Base-by-base conservation (phyloP, 2,329 filamentous ascomycete genomes). In the Cryphonectria carpinicola region DNA sequence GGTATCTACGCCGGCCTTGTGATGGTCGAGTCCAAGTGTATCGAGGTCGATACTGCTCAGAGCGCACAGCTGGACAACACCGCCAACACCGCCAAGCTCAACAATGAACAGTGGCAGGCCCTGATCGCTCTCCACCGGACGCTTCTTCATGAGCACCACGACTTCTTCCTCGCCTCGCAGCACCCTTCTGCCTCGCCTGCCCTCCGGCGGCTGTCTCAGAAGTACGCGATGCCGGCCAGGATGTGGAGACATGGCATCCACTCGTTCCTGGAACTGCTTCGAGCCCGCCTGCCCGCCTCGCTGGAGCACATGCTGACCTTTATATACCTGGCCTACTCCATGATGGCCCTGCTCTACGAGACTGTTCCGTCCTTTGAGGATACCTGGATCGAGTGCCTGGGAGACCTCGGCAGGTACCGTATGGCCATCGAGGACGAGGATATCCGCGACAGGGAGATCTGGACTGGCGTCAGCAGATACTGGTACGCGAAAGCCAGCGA, bases 241-340 rank as follows among this genome's bases (percentile, higher is more conserved):
- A 96, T 98, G 93, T 98, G 96, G 96, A 87, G 93, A 0, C 93
- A 97, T 75, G 95, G 93, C 0, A 98, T 98, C 4, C 94, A 97
- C 77, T 90, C 89, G 0, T 96, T 96, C 70, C 84, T 97, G 0
- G 93, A 97, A 74, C 79, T 97, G 0, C 80, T 97, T 0, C 85
- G 93, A 0, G 89, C 93, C 74, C 87, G 90, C 2, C 82, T 97
- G 0, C 95, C 95, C 0, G 86, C 85, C 0, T 94, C 92, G 1
- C 81, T 94, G 0, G 95, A 98, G 65, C 92, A 97, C 69, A 98
- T 98, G 94, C 82, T 97, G 0, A 90, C 90, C 0, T 98, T 97
- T 69, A 94, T 98, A 0, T 97, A 97, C 73, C 81, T 95, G 22
- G 92, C 94, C 0, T 98, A 98, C 74, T 92, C 92, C 2, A 97